Conservation (phyloP, 2,329 filamentous ascomycete species). For the Paramyrothecium sp. region DNA sequence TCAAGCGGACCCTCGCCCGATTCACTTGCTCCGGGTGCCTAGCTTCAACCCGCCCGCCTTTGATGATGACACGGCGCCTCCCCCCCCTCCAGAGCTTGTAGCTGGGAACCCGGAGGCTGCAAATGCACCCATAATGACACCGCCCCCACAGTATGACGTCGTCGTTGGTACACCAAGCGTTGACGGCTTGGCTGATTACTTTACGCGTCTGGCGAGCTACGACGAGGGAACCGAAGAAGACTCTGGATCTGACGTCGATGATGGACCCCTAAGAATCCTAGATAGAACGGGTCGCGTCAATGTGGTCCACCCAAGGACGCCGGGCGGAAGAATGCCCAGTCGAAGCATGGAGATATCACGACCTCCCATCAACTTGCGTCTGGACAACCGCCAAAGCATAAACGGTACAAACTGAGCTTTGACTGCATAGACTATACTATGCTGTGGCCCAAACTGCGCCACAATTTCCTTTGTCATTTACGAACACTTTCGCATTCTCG, state of each 20-base stretch:
- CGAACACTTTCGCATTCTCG: not conserved
- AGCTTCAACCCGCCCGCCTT: slow-evolving; percentile 89
- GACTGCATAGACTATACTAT: not conserved
- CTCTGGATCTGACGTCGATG: slow-evolving; percentile 39
- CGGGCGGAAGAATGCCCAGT: slow-evolving; percentile 52
- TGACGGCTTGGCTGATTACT: slow-evolving; percentile 80
- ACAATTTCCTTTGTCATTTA: not conserved
- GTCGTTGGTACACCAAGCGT: slow-evolving; percentile 70
- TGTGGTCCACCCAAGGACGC: slow-evolving; percentile 55
- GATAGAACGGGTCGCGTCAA: slow-evolving; percentile 56
- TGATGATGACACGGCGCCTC: slow-evolving; percentile 62
- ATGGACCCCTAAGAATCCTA: slow-evolving; percentile 42
- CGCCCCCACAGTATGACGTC: slow-evolving; percentile 80
- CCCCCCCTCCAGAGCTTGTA: slow-evolving; percentile 27
- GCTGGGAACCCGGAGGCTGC: slow-evolving; percentile 14
- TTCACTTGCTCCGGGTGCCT: slow-evolving; percentile 78
- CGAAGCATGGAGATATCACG: slow-evolving; percentile 56
- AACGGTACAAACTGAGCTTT: not conserved
- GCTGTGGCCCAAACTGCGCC: not conserved
- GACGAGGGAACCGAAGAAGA: slow-evolving; percentile 40
- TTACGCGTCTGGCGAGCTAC: slow-evolving; percentile 73
- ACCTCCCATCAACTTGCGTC: slow-evolving; percentile 23
- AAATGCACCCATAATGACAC: slow-evolving; percentile 57
- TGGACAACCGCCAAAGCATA: slow-evolving; percentile 15
- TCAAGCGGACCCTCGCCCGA: slow-evolving; percentile 59